These are phyloP conservation scores for Lachnellula arida DNA, from an alignment of 2,329 filamentous ascomycete species.

Conservation along the genomic window DNA sequence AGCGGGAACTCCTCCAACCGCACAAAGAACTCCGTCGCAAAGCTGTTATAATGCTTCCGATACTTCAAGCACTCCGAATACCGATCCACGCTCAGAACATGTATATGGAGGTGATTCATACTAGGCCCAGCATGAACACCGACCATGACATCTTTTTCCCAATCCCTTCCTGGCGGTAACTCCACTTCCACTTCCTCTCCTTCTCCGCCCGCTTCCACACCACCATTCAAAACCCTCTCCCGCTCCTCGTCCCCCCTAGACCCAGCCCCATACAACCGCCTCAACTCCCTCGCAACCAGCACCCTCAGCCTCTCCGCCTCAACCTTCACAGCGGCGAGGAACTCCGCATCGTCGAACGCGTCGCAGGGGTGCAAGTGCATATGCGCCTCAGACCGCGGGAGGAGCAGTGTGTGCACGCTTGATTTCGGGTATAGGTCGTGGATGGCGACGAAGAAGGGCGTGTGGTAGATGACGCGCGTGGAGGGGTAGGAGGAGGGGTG, in stretches of 20 bases:
- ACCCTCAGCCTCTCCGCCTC: slow-evolving; percentile 58
- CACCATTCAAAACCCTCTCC: slow-evolving; percentile 59
- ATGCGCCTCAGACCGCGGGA: slow-evolving; percentile 64
- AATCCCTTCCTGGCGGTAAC: slow-evolving; percentile 72
- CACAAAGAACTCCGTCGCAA: slow-evolving; percentile 81
- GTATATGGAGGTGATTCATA: slow-evolving; percentile 90
- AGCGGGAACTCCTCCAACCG: slow-evolving; percentile 76
- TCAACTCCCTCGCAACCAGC: slow-evolving; percentile 71
- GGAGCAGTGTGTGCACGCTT: slow-evolving; percentile 78
- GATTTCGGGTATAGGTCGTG: slow-evolving; percentile 84
- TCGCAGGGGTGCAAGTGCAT: slow-evolving; percentile 68
- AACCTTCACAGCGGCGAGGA: slow-evolving; percentile 58
- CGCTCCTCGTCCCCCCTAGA: slow-evolving; percentile 61
- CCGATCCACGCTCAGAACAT: slow-evolving; percentile 79
- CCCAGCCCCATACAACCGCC: slow-evolving; percentile 58
- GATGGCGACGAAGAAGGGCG: slow-evolving; percentile 69
- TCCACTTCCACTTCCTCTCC: slow-evolving; percentile 17
- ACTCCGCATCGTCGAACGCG: slow-evolving; percentile 65
- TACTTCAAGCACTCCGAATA: slow-evolving; percentile 67
- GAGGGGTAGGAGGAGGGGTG: slow-evolving; percentile 56
- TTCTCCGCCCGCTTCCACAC: slow-evolving; percentile 41
- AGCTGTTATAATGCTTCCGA: slow-evolving; percentile 88
- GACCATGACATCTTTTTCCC: slow-evolving; percentile 65
- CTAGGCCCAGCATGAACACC: slow-evolving; percentile 85
- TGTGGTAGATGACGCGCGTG: slow-evolving; percentile 59